Conservation (phyloP, 176 grass and related monocot genomes). For the Lolium rigidum region DNA sequence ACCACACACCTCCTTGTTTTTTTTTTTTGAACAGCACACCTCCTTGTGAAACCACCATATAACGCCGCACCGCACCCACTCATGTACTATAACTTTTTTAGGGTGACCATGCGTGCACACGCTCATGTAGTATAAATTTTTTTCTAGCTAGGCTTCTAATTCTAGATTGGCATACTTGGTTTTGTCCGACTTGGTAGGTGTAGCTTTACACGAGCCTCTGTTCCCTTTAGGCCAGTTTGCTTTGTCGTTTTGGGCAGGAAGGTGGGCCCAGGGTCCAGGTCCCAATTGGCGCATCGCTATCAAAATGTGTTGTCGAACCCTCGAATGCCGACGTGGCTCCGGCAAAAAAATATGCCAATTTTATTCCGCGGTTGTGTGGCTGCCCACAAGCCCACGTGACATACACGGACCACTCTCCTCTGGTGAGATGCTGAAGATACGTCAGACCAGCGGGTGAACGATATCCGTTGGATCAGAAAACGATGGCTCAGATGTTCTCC, state of each 20-base stretch:
- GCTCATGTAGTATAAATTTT: not conserved
- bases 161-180: not conserved
- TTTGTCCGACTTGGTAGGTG: not conserved
- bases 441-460: not conserved
- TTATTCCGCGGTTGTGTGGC: not conserved
- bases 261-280: not conserved
- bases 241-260: conserved; percentile 11
- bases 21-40: too few species aligned
- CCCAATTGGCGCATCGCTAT: conserved; percentile 43
- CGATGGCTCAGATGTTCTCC: not conserved
- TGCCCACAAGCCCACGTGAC: not conserved
- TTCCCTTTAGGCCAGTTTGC: not conserved
- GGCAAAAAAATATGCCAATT: not conserved
- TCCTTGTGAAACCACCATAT: too few species aligned
- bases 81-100: too few species aligned
- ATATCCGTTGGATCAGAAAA: not conserved
- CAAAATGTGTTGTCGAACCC: conserved; percentile 58
- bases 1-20: too few species aligned
- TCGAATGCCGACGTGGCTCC: not conserved
- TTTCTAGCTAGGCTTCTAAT: not conserved
- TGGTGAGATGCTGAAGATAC: not conserved
- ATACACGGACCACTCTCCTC: not conserved
- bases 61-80: too few species aligned
- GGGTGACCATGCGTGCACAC: not conserved
- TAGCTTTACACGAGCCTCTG: conserved; percentile 6